These are phyloP conservation scores for Nemophila menziesii DNA, from an alignment of 257 asterid species.

Conservation along the genomic window DNA sequence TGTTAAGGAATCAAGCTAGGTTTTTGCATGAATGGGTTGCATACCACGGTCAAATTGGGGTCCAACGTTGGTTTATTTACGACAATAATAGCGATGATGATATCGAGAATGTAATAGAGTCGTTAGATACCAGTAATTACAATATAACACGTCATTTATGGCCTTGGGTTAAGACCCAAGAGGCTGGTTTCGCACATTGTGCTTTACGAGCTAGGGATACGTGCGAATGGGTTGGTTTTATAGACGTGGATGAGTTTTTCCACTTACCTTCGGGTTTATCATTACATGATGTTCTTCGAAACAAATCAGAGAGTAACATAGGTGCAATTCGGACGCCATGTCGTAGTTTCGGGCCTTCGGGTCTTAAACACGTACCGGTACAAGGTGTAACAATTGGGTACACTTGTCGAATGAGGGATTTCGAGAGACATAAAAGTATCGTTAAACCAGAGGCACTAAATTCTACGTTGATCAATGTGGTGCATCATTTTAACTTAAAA, in stretches of 20 bases:
- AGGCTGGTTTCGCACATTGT: conserved; percentile 75
- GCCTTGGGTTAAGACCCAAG: conserved; percentile 90
- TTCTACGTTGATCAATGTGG: conserved; percentile 40
- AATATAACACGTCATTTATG: conserved; percentile 37
- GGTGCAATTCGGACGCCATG: conserved; percentile 46
- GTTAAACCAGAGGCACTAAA: conserved; percentile 48
- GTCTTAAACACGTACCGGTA: conserved; percentile 26
- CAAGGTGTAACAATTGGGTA: conserved; percentile 62
- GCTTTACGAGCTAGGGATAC: conserved; percentile 43
- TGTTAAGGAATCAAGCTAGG: conserved; percentile 67
- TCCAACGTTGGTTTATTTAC: conserved; percentile 55
- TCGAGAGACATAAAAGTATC: conserved; percentile 84
- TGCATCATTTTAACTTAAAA: conserved; percentile 60
- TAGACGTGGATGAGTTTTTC: conserved; percentile 71
- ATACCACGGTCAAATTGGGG: conserved; percentile 46
- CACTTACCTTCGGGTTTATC: conserved; percentile 27
- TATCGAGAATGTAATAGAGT: conserved; percentile 20
- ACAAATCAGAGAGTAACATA: conserved; percentile 14
- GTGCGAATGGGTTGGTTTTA: conserved; percentile 75
- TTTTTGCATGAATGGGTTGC: conserved; percentile 53
- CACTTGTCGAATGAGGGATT: conserved; percentile 41
- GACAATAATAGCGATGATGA: conserved; percentile 63
- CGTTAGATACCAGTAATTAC: conserved; percentile 11
- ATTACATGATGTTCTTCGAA: conserved; percentile 16
- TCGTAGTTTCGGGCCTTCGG: conserved; percentile 64